These are phyloP conservation scores for Sordariomycetes sp. DNA, from an alignment of 2,329 filamentous ascomycete species.

Conservation along the genomic window DNA sequence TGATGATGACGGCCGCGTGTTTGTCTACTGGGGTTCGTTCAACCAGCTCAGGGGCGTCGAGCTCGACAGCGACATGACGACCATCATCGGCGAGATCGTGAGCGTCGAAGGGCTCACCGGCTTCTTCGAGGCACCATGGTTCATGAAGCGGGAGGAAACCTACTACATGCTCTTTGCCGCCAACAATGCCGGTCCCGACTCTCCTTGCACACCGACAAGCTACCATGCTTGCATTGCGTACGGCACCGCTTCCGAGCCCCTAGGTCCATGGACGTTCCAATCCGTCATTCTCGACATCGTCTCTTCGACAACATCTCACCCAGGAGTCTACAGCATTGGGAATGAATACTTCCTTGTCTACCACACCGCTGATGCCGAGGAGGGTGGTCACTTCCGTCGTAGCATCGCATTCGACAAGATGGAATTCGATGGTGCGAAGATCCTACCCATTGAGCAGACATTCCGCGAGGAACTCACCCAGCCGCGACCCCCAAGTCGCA, in stretches of 20 bases:
- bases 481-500: conserved; percentile 17
- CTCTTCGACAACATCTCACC: conserved; percentile 25
- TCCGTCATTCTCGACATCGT: conserved; percentile 23
- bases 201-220: conserved; percentile 25
- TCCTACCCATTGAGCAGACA: conserved; percentile 21
- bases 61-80: conserved; percentile 25
- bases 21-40: conserved; percentile 28
- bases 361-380: conserved; percentile 23
- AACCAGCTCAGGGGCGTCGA: conserved; percentile 21
- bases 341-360: conserved; percentile 21
- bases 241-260: conserved; percentile 20
- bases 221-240: conserved; percentile 28
- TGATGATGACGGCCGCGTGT: conserved; percentile 24
- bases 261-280: conserved; percentile 25
- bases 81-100: conserved; percentile 13
- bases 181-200: conserved; percentile 24
- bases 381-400: conserved; percentile 24
- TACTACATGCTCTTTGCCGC: conserved; percentile 30
- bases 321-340: conserved; percentile 19
- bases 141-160: conserved; percentile 21
- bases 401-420: conserved; percentile 23
- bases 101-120: conserved; percentile 16
- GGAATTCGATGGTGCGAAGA: no score
- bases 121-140: conserved; percentile 28
- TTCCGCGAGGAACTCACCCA: conserved; percentile 9